phyloP scores from a whole-genome alignment of 2,329 filamentous ascomycete genomes.

The Fusarium sp. region DNA sequence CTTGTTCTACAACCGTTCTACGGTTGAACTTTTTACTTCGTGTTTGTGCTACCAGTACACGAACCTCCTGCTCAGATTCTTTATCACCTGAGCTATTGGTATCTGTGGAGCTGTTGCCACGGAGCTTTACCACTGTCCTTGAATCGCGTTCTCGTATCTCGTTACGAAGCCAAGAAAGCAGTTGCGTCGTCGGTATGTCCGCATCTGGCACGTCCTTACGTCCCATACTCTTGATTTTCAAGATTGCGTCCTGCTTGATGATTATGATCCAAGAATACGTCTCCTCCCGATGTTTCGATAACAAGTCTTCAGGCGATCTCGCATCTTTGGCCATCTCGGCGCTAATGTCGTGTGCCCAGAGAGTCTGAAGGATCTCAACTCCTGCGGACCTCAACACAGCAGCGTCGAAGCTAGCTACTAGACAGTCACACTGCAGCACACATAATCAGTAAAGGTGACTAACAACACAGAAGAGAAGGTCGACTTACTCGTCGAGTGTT shows the following conservation, averaged over 20 bases:
- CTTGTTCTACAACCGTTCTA: conserved; percentile 85
- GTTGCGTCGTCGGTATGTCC: conserved; percentile 79
- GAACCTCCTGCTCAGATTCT: conserved; percentile 77
- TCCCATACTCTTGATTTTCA: conserved; percentile 84
- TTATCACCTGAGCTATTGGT: conserved; percentile 47
- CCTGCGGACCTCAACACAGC: conserved; percentile 80
- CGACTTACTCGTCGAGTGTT: conserved; percentile 71
- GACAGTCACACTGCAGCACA: conserved; percentile 78
- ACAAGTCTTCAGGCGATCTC: conserved; percentile 82
- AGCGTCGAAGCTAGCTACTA: conserved; percentile 89
- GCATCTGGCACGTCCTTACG: conserved; percentile 81
- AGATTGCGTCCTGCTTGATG: conserved; percentile 80
- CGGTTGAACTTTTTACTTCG: conserved; percentile 94
- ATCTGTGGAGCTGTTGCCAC: conserved; percentile 51
- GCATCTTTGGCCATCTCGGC: conserved; percentile 89
- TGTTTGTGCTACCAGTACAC: conserved; percentile 85
- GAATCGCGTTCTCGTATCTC: conserved; percentile 86
- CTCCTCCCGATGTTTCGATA: conserved; percentile 81
- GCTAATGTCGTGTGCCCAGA: conserved; percentile 88
- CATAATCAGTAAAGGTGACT: not conserved
- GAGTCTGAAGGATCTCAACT: conserved; percentile 79
- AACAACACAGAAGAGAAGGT: not conserved
- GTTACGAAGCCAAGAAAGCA: conserved; percentile 83
- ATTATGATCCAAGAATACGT: conserved; percentile 89
- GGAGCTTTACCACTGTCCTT: conserved; percentile 64